Conservation (phyloP, 768 basidiomycete genomes). For the Ephemerocybe angulata region DNA sequence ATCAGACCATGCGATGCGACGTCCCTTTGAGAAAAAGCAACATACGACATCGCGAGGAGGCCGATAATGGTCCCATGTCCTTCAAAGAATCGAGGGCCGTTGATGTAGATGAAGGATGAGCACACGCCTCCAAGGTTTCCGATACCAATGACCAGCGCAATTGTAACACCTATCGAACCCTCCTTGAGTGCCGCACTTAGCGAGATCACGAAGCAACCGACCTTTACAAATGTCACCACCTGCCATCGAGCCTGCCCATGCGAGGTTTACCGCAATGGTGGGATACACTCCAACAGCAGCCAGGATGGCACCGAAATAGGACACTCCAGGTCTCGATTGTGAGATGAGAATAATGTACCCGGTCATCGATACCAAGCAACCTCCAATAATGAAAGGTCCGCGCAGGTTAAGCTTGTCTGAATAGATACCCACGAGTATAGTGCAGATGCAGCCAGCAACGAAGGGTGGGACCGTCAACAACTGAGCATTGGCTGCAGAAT, state of each 20-base stretch:
- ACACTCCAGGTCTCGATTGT: slow-evolving; percentile 28
- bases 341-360: slow-evolving; percentile 51
- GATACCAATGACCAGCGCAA: slow-evolving; percentile 52
- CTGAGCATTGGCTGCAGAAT: slow-evolving; percentile 46
- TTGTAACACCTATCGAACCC: too few relatives aligned
- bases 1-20: too few relatives aligned
- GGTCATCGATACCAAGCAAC: slow-evolving; percentile 40
- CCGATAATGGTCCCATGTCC: slow-evolving; percentile 33
- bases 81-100: slow-evolving; percentile 32
- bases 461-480: slow-evolving; percentile 51
- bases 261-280: slow-evolving; percentile 42
- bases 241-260: slow-evolving; percentile 54
- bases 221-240: slow-evolving; percentile 49
- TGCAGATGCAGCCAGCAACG: slow-evolving; percentile 41
- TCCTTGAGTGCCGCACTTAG: too few relatives aligned
- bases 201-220: too few relatives aligned
- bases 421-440: slow-evolving; percentile 36
- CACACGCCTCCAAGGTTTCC: slow-evolving; percentile 53
- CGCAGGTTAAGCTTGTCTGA: slow-evolving; percentile 41
- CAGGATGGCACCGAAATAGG: slow-evolving; percentile 47
- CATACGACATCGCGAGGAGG: slow-evolving; percentile 33
- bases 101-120: slow-evolving; percentile 37
- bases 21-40: too few relatives aligned
- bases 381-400: slow-evolving; percentile 47
- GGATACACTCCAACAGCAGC: slow-evolving; percentile 53